Evolutionary conservation across 257 asterid species (phyloP), one percentile per base, ranked within the genome.

Genomic region (Solanum acaule): DNA sequence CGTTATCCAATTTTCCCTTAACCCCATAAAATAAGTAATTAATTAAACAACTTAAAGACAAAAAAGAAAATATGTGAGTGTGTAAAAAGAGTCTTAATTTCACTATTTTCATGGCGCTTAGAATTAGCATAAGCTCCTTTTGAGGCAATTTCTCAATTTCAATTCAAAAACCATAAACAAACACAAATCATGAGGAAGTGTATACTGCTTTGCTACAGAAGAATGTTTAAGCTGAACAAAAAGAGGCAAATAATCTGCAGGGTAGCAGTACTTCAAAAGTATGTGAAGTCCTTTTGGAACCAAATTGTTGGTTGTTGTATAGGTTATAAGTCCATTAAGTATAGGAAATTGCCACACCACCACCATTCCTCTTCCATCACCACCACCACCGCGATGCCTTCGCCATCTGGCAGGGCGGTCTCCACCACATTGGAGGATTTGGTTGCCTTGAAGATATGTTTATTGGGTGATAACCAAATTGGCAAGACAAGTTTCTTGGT

Each of bases 401-500:
- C 83, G 15, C 89, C 85, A 25, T 86, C 81, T 9, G 77, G 78
- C 12, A 7, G 6, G 31, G 89, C 18, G 63, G 67, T 75, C 23
- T 27, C 89, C 15, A 29, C 67, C 16, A 11, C 94, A 0, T 90
- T 97, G 12, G 86, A 46, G 40, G 97, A 95, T 90, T 89, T 94
- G 76, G 98, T 95, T 29, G 29, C 93, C 1, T 83, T 94, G 87
- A 95, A 94, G 94, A 95, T 95, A 22, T 84, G 95, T 46, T 87
- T 95, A 71, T 90, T 93, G 29, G 98, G 98, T 14, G 98, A 95
- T 91, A 59, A 87, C 68, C 90, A 90, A 63, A 91, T 91, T 65
- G 98, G 98, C 27, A 95, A 95, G 89, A 90, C 96, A 18, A 93
- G 95, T 84, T 94, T 94, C 88, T 86, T 94, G 93, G 96, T 93